Conservation (phyloP, 169 alveolate genomes). For the Sarcocystis neurona region DNA sequence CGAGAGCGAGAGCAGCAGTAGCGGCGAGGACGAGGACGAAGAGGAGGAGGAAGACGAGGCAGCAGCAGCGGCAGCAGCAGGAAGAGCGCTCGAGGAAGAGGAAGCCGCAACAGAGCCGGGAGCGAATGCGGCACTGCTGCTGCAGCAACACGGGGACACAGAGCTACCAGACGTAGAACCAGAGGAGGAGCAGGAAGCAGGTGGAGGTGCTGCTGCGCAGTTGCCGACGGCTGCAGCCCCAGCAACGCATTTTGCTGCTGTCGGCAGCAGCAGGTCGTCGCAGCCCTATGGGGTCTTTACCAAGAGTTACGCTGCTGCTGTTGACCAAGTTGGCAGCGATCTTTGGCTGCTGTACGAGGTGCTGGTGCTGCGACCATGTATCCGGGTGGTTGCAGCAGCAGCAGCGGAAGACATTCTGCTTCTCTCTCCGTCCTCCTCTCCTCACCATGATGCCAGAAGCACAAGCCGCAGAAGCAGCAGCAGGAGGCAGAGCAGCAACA, state of each 20-base stretch:
- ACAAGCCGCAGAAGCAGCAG: too few species aligned
- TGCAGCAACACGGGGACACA: background rate
- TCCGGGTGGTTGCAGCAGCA: background rate
- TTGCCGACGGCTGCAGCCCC: background rate
- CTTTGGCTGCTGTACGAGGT: slow-evolving; percentile 27
- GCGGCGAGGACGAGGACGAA: background rate
- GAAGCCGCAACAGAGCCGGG: background rate
- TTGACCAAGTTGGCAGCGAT: slow-evolving; percentile 4
- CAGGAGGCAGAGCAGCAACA: too few species aligned
- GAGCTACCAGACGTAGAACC: background rate
- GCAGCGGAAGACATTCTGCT: too few species aligned
- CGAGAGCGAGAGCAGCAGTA: background rate
- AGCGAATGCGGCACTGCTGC: background rate
- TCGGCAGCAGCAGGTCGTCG: too few species aligned
- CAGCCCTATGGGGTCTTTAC: slow-evolving; percentile 26
- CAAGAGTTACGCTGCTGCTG: background rate
- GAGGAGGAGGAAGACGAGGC: background rate
- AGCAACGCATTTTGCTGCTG: too few species aligned
- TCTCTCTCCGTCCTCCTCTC: too few species aligned
- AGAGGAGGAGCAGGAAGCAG: background rate
- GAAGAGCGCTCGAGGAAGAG: background rate
- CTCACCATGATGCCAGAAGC: too few species aligned
- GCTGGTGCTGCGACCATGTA: background rate
- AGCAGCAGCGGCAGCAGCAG: background rate
- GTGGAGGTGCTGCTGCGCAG: background rate